Base-by-base conservation (phyloP, 257 asterid genomes). In the Sherardia arvensis region DNA sequence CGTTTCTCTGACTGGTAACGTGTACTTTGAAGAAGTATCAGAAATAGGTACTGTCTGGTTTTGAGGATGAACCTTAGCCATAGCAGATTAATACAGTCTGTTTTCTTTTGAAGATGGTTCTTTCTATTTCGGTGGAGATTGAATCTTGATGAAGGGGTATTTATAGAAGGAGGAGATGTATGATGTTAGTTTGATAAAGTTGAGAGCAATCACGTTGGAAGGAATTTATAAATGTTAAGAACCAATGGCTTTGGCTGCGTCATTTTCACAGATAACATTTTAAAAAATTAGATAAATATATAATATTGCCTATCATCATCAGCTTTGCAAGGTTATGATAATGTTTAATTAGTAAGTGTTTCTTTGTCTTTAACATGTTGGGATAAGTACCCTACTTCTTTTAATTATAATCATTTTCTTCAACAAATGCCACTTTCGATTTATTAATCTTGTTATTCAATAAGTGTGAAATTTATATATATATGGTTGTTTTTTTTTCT, bases 1-100 rank as follows among this genome's bases (percentile, higher is more conserved):
- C 15, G 76, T 79, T 79, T 85, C 84, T 65, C 74, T 80, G 48
- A 55, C 78, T 14, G 74, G 65, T 18, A 83, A 56, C 26, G 48
- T 74, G 56, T 60, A 58, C 58, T 66, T 55, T 43, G 59, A 48
- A n/a, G 62, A 53, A 48, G 60, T 4, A 14, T 8, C 7, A 43
- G 20, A 5, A 15, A 14, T 36, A 6, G 43, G 12, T 34, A 34
- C 12, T 34, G 8, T 30, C 34, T 30, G 20, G 4, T 14, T 43
- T 0, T 43, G 51, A 43, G 51, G 51, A 43, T 43, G 21, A 43
- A 43, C 51, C 51, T 43, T 43, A 43, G 51, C 51, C 51, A 43
- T 43, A 14, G 51, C 51, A 43, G 4, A 43, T 14, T 2, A 6
- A 30, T 30, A 30, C 34, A 2, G 6, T 30, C 34, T 3, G 6